These are phyloP conservation scores for Yamadazyma membranifaciens DNA, from an alignment of 1,139 yeast species.

Conservation along the genomic window DNA sequence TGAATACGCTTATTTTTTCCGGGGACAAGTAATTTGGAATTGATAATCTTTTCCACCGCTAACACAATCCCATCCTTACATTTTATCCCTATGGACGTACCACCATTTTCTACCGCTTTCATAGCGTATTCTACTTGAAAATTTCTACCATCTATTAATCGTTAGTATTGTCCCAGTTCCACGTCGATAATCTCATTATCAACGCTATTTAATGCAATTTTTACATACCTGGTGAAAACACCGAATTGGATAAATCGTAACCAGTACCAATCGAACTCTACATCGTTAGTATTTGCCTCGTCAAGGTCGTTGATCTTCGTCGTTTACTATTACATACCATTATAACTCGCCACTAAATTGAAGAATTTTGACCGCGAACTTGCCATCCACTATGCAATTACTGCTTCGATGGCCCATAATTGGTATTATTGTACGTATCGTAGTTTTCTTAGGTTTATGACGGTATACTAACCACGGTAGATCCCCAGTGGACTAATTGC, in stretches of 20 bases:
- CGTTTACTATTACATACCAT: not conserved
- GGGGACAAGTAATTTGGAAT: constrained; percentile 85
- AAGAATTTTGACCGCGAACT: not conserved
- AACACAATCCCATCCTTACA: constrained; percentile 90
- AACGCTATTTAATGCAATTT: constrained; percentile 21
- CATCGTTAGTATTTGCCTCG: constrained; percentile 4
- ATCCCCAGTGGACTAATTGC: constrained; percentile 68
- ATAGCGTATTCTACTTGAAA: constrained; percentile 98
- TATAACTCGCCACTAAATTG: constrained; percentile 2
- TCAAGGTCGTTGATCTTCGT: not conserved
- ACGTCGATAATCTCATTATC: not conserved
- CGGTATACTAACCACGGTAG: constrained; percentile 28
- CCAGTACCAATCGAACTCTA: constrained; percentile 93
- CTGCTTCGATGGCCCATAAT: constrained; percentile 40
- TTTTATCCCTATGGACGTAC: constrained; percentile 91
- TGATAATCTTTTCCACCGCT: constrained; percentile 92
- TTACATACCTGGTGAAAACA: constrained; percentile 49
- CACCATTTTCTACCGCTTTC: constrained; percentile 97
- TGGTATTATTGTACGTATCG: constrained; percentile 54
- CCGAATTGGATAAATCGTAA: constrained; percentile 92
- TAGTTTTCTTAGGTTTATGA: too few relatives aligned
- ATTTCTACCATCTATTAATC: constrained; percentile 78
- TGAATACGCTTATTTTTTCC: constrained; percentile 88
- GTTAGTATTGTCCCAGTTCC: constrained; percentile 12
- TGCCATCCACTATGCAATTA: not conserved